Evolutionary conservation across 257 asterid species (phyloP).

Genomic region (Fraxinus excelsior): DNA sequence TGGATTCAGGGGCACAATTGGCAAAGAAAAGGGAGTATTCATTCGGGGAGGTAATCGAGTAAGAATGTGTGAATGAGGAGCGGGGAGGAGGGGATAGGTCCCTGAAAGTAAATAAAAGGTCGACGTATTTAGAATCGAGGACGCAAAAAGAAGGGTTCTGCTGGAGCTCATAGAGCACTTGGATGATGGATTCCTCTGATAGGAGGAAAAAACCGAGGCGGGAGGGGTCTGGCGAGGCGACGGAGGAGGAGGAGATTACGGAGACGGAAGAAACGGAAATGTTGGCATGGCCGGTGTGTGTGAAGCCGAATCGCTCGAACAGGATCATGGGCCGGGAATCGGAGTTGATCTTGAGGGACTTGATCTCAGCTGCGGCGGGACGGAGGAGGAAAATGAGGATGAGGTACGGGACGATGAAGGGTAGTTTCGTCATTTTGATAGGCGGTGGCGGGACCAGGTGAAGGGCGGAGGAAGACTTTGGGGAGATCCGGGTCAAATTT

Average conservation of each 20-base stretch:
- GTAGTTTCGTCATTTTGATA: slow-evolving; percentile 55
- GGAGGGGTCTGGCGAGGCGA: slow-evolving; percentile 57
- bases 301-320: slow-evolving; percentile 92
- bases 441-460: neutral
- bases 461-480: neutral
- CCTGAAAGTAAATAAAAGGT: slow-evolving; percentile 65
- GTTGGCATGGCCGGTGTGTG: slow-evolving; percentile 78
- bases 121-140: slow-evolving; percentile 69
- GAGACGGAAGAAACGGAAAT: slow-evolving; percentile 74
- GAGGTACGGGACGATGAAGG: slow-evolving; percentile 37
- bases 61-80: slow-evolving; percentile 60
- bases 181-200: slow-evolving; percentile 80
- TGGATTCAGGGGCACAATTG: slow-evolving; percentile 82
- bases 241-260: slow-evolving; percentile 56
- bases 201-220: slow-evolving; percentile 83
- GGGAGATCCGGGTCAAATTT: slow-evolving; percentile 20
- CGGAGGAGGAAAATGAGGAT: slow-evolving; percentile 43
- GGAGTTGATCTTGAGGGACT: slow-evolving; percentile 62
- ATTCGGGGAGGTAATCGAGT: slow-evolving; percentile 73
- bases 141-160: slow-evolving; percentile 73
- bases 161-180: slow-evolving; percentile 77
- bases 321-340: slow-evolving; percentile 85
- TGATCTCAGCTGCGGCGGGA: slow-evolving; percentile 69
- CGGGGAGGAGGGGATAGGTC: slow-evolving; percentile 89
- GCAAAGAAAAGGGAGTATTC: slow-evolving; percentile 91